Base-by-base conservation (phyloP, 2,329 filamentous ascomycete species). In the Paecilomyces fulvus region DNA sequence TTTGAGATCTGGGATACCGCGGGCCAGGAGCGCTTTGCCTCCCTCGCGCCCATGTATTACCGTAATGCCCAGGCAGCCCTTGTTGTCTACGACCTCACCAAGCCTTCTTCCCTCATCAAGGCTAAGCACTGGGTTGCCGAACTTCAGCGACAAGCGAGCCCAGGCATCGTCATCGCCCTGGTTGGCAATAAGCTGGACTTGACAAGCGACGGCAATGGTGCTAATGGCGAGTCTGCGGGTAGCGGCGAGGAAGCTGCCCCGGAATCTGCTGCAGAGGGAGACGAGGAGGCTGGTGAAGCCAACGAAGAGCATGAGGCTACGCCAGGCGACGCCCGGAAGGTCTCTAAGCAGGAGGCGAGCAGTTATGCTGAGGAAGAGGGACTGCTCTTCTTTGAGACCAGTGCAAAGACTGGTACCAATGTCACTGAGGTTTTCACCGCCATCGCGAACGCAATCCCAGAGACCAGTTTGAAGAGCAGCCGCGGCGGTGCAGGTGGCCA, bases 51-150 rank as follows among this genome's bases (percentile, higher is more conserved):
- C 67, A 97, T 97, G 94, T 99, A 99, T 83, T 97, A 97, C 80
- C 91, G 92, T 76, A 97, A 99, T 73, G 94, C 94, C 53, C 92
- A 97, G 78, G 91, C 92, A 61, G 94, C 94, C 12, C 88, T 99
- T 64, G 92, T 99, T 60, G 92, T 97, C 72, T 99, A 97, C 83
- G 92, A 99, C 72, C 86, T 99, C 67, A 99, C 94, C 60, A 97
- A 97, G 76, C 89, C 92, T 49, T 94, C 90, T 52, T 96, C 91
- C 51, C 86, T 99, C 65, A 85, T 90, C 75, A 97, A 99, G 79
- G 94, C 94, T 54, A 95, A 95, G 78, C 92, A 97, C 80, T 99
- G 92, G 92, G 92, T 99, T 56, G 92, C 92, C 56, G 92, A 99
- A 77, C 83, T 99, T 56, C 92, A 97, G 78, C 86, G 92, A 69